phyloP scores from a whole-genome alignment of 2,329 filamentous ascomycete species.

The Capronia epimyces region DNA sequence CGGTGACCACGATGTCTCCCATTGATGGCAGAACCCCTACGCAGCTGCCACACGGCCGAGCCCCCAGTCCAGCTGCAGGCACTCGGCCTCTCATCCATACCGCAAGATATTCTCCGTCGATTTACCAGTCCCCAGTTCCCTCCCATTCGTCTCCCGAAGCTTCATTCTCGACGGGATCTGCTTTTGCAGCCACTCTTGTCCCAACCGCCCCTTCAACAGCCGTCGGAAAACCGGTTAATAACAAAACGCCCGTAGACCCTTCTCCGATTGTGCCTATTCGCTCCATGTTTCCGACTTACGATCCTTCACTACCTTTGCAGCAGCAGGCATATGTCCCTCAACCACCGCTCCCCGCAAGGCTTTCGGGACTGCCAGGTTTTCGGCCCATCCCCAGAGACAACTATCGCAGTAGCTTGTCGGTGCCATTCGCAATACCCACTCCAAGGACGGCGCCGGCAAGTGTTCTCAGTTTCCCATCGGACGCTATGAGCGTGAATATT shows the following conservation, averaged over 20 bases:
- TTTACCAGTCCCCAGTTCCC: conserved; percentile 14
- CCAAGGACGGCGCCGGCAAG: conserved; percentile 42
- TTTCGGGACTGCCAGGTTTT: conserved; percentile 11
- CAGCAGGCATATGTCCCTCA: conserved; percentile 38
- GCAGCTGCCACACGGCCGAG: neutral
- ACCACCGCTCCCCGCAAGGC: conserved; percentile 18
- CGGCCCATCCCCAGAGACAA: conserved; percentile 24
- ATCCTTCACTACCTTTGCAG: conserved; percentile 36
- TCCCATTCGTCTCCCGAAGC: conserved; percentile 18
- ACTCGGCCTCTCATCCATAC: conserved; percentile 6
- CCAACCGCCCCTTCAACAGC: conserved; percentile 3
- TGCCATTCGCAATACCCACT: conserved; percentile 34
- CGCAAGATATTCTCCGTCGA: conserved; percentile 24
- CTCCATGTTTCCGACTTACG: conserved; percentile 44
- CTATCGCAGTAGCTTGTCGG: conserved; percentile 32
- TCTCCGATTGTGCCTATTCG: conserved; percentile 38
- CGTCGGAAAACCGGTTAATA: neutral
- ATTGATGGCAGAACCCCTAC: conserved; percentile 25
- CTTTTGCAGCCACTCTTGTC: conserved; percentile 23
- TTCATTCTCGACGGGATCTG: conserved; percentile 16
- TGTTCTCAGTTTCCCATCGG: conserved; percentile 39
- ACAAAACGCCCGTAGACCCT: conserved; percentile 16
- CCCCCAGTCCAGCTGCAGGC: neutral
- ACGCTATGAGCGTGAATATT: conserved; percentile 34
- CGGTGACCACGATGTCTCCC: conserved; percentile 26